Conservation (phyloP, 192 early-diverging fungal genomes). For the Thoreauomyces humboldtii region DNA sequence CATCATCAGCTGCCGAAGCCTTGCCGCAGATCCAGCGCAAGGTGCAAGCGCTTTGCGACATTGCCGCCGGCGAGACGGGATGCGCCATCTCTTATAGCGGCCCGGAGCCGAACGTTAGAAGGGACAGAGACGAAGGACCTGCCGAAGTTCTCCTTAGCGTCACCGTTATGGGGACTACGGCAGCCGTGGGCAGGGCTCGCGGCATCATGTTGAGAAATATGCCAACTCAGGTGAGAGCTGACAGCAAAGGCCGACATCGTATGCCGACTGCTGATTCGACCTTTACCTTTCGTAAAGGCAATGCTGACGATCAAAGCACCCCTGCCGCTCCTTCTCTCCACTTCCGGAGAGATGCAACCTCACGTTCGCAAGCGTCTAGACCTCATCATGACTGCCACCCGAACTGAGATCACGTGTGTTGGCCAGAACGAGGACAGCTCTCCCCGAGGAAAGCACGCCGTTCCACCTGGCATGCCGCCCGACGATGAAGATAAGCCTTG, state of each 20-base stretch:
- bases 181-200: conserved; percentile 16
- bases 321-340: conserved; percentile 38
- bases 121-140: too few relatives aligned
- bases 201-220: conserved; percentile 27
- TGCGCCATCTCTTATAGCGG: conserved; percentile 1
- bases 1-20: too few relatives aligned
- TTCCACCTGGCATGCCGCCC: too few relatives aligned
- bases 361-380: conserved; percentile 41
- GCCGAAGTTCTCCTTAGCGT: conserved; percentile 28
- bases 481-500: too few relatives aligned
- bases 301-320: conserved; percentile 42
- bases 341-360: conserved; percentile 46
- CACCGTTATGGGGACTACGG: conserved; percentile 24
- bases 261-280: too few relatives aligned
- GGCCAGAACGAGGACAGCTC: conserved; percentile 5
- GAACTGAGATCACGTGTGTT: conserved; percentile 48
- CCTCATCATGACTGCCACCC: conserved; percentile 42
- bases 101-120: conserved; percentile 13
- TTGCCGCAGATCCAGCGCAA: background rate
- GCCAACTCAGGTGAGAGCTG: conserved; percentile 37
- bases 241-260: too few relatives aligned
- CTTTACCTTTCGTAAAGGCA: conserved; percentile 20
- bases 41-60: conserved; percentile 10
- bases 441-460: background rate
- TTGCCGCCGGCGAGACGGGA: background rate